Base-by-base conservation (phyloP, 495 filamentous ascomycete species). In the Podospora pseudocomata region DNA sequence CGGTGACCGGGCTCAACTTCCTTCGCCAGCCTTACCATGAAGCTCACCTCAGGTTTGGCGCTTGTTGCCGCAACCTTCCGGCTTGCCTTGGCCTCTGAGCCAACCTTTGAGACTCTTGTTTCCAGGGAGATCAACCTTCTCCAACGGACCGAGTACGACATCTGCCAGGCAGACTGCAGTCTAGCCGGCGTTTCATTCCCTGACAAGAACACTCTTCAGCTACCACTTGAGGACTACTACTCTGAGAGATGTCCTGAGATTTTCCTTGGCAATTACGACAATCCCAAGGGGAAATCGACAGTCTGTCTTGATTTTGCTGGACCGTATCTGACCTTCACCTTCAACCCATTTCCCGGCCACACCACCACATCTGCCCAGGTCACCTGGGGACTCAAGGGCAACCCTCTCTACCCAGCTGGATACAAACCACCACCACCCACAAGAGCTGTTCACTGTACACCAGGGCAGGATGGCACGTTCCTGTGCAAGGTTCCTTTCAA, bases 281-380 rank as follows among this genome's bases (percentile, higher is more conserved):
- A 63, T 15, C 32, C 61, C 3, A 63, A 18, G 27, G 61, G 13
- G 9, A 49, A 3, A 15, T 63, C 61, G 5, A 63, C 11, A 15
- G 61, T 63, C n/a, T 63, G 61, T n/a, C 32, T 63, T 9, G 61
- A 49, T 32, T 63, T 63, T 18, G 20, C 61, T 19, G 61, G 61
- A 44, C 61, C 6, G 5, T 63, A 34, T n/a, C 5, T 63, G 61
- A 63, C 61, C 11, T 63, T 63, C 20, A 63, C 61, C 5, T 63
- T 63, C 34, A 32, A 28, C 4, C 30, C 61, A 7, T 63, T 63
- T n/a, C 30, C 15, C 16, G 61, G 61, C 5, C 49, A 63, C 32
- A 49, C 32, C 16, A 63, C 61, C 61, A 49, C 49, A 27, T 63
- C 61, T 18, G 61, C 61, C 5, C 49, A 19, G n/a, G 61, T 63